These are phyloP conservation scores for Kokia cookei DNA, from an alignment of 441 rosid genomes.

Conservation along the genomic window DNA sequence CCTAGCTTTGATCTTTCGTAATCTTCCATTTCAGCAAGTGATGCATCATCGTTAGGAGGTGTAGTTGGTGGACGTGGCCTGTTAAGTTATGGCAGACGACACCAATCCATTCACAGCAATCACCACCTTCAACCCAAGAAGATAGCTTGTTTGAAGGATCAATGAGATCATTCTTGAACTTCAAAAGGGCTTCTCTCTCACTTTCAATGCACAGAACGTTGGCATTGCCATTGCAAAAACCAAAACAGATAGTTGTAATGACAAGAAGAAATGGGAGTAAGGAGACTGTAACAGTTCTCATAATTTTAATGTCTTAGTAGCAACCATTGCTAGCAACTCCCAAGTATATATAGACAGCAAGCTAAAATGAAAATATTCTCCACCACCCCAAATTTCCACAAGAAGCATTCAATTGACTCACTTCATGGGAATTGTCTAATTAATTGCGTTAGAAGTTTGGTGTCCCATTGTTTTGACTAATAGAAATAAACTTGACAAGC, in stretches of 20 bases:
- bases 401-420: not conserved
- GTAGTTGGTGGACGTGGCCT: not conserved
- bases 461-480: not conserved
- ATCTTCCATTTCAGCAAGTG: not conserved
- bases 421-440: not conserved
- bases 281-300: not conserved
- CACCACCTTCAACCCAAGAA: slow-evolving; percentile 11
- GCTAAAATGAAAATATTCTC: not conserved
- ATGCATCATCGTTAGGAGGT: too few relatives aligned
- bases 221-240: not conserved
- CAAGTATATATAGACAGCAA: not conserved
- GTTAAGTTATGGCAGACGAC: not conserved
- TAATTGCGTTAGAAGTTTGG: not conserved
- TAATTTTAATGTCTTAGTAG: not conserved
- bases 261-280: not conserved
- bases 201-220: not conserved
- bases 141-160: slow-evolving; percentile 4
- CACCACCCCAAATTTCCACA: not conserved
- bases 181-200: slow-evolving; percentile 3
- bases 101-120: slow-evolving; percentile 15
- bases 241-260: not conserved
- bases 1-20: not conserved
- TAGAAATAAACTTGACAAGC: not conserved
- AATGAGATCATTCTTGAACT: slow-evolving; percentile 4
- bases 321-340: not conserved